Evolutionary conservation across 768 basidiomycete genomes (phyloP).

Genomic region (Rhizopogon sp.): DNA sequence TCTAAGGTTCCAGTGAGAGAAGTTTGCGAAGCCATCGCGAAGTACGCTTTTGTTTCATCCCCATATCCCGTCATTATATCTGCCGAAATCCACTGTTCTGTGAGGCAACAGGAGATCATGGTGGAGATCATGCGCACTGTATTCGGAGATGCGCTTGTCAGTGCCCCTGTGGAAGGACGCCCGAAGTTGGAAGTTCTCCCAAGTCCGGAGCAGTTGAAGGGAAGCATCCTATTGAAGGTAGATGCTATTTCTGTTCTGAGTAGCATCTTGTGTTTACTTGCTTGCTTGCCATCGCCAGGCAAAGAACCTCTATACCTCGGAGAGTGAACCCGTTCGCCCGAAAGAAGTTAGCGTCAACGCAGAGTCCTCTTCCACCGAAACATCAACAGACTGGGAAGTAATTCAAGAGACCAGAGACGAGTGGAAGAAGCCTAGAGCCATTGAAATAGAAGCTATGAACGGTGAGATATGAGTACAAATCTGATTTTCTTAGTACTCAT

Average conservation of each 20-base stretch:
- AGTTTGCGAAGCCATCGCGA: slow-evolving; percentile 75
- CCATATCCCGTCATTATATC: slow-evolving; percentile 93
- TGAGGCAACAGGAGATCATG: slow-evolving; percentile 76
- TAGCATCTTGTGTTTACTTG: background rate
- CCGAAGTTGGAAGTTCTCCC: slow-evolving; percentile 56
- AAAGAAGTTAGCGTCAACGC: slow-evolving; percentile 30
- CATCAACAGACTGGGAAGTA: slow-evolving; percentile 29
- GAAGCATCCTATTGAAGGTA: slow-evolving; percentile 81
- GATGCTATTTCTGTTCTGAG: slow-evolving; percentile 7
- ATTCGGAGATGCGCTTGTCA: slow-evolving; percentile 52
- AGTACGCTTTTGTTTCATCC: slow-evolving; percentile 87
- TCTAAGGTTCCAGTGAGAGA: slow-evolving; percentile 77
- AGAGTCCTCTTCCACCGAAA: slow-evolving; percentile 39
- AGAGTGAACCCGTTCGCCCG: slow-evolving; percentile 28
- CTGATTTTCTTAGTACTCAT: background rate
- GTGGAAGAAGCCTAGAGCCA: slow-evolving; percentile 16
- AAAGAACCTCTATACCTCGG: slow-evolving; percentile 66
- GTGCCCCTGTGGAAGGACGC: slow-evolving; percentile 41
- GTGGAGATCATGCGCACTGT: slow-evolving; percentile 67
- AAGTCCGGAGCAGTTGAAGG: slow-evolving; percentile 79
- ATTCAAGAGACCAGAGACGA: slow-evolving; percentile 23
- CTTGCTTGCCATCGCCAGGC: slow-evolving; percentile 37
- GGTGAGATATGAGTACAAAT: slow-evolving; percentile 14
- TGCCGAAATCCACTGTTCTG: slow-evolving; percentile 82
- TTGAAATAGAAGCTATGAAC: slow-evolving; percentile 32